phyloP scores from a whole-genome alignment of 2,329 filamentous ascomycete species.

The Apiospora kogelbergensis region DNA sequence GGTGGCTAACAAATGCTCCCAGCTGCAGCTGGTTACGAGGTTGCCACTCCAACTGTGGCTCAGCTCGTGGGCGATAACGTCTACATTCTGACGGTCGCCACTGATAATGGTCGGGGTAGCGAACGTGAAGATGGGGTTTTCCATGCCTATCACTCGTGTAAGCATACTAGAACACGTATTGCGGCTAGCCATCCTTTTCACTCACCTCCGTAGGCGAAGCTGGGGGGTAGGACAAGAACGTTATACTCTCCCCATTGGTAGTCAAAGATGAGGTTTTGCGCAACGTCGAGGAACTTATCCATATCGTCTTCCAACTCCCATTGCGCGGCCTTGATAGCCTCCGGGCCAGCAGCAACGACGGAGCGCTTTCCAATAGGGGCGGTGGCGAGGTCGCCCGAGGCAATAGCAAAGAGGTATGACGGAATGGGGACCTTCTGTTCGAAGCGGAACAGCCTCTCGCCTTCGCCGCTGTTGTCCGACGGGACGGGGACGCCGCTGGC shows the following conservation, averaged over 20 bases:
- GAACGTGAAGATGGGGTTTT: constrained; percentile 93
- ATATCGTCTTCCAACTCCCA: constrained; percentile 92
- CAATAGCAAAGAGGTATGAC: constrained; percentile 91
- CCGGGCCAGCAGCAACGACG: constrained; percentile 82
- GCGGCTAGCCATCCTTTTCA: constrained; percentile 11
- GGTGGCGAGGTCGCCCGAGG: constrained; percentile 78
- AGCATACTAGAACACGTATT: not conserved
- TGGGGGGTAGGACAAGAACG: constrained; percentile 83
- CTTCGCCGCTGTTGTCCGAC: constrained; percentile 44
- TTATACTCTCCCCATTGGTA: constrained; percentile 97
- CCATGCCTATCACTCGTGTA: constrained; percentile 59
- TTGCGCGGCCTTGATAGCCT: constrained; percentile 79
- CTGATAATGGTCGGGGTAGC: constrained; percentile 93
- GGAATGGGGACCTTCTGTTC: constrained; percentile 91
- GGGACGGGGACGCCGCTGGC: constrained; percentile 74
- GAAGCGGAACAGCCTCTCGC: constrained; percentile 75
- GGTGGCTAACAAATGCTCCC: constrained; percentile 70
- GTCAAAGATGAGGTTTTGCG: constrained; percentile 78
- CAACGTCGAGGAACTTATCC: constrained; percentile 85
- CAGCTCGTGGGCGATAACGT: constrained; percentile 82
- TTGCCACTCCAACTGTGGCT: constrained; percentile 86
- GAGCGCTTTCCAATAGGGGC: constrained; percentile 87
- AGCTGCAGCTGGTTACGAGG: constrained; percentile 73
- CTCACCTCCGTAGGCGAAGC: constrained; percentile 82
- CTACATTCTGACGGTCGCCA: constrained; percentile 86